phyloP scores from a whole-genome alignment of 2,329 filamentous ascomycete species.

The Colletotrichum horii region DNA sequence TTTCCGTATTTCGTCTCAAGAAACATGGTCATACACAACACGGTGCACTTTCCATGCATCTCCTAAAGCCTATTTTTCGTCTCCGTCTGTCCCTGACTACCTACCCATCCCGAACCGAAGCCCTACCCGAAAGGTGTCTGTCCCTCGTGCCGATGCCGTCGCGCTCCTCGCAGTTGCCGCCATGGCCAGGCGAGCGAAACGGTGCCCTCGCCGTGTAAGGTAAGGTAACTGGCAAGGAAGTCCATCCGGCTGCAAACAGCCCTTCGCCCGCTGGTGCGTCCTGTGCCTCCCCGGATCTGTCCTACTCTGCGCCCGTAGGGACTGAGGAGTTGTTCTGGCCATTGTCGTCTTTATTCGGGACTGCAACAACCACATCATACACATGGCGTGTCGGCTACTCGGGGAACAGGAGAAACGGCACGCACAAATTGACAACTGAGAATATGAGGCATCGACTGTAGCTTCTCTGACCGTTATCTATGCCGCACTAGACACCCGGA shows the following conservation, averaged over 20 bases:
- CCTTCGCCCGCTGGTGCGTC: neutral
- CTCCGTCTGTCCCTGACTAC: neutral
- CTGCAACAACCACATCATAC: neutral
- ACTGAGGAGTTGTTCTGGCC: neutral
- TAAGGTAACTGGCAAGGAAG: neutral
- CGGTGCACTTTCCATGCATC: neutral
- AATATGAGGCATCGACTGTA: neutral
- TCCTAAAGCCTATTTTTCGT: neutral
- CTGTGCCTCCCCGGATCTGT: neutral
- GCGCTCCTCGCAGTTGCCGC: neutral
- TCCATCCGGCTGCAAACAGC: neutral
- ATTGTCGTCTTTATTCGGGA: neutral
- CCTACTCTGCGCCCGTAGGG: neutral
- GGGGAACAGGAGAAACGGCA: neutral
- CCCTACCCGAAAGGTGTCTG: neutral
- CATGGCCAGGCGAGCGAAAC: neutral
- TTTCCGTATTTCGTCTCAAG: neutral
- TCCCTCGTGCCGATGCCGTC: neutral
- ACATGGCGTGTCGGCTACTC: neutral
- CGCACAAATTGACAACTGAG: neutral
- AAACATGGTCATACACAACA: neutral
- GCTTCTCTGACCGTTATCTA: constrained; percentile 4
- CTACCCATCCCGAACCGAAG: neutral
- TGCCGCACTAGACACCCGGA: neutral
- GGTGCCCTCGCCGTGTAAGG: neutral